Percentiles rank a stretch among this genome's conserved stretches.
Conservation (phyloP, 192 early-diverging fungal genomes). For the Mortierella alpina region DNA sequence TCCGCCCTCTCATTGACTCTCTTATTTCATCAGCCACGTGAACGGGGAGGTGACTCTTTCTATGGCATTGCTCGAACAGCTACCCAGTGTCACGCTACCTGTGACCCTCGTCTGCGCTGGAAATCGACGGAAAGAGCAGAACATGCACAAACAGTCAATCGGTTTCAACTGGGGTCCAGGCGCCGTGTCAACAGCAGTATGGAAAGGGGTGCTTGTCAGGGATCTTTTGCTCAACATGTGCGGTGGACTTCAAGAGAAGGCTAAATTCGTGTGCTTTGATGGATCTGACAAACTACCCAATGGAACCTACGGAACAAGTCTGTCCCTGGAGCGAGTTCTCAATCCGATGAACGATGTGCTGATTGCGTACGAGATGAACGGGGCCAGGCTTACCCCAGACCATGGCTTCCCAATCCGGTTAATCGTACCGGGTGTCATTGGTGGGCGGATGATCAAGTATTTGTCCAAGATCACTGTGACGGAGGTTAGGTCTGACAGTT, state of each 20-base stretch:
- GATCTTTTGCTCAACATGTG: slow-evolving; percentile 59
- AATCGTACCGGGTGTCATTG: slow-evolving; percentile 91
- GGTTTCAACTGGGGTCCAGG: slow-evolving; percentile 76
- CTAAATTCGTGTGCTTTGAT: slow-evolving; percentile 65
- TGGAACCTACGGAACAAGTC: slow-evolving; percentile 80
- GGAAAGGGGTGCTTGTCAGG: slow-evolving; percentile 68
- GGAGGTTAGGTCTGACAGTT: slow-evolving; percentile 67
- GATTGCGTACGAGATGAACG: slow-evolving; percentile 87
- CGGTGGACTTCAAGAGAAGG: slow-evolving; percentile 33
- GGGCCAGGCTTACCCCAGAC: slow-evolving; percentile 74
- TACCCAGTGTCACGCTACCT: slow-evolving; percentile 61
- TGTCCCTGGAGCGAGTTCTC: slow-evolving; percentile 73
- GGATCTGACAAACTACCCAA: slow-evolving; percentile 71
- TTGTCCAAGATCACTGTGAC: slow-evolving; percentile 69
- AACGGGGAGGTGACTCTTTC: slow-evolving; percentile 54
- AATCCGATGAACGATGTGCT: slow-evolving; percentile 77
- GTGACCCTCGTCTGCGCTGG: slow-evolving; percentile 74
- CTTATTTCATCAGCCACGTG: slow-evolving; percentile 55
- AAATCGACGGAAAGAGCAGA: slow-evolving; percentile 77
- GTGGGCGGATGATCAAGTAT: slow-evolving; percentile 92
- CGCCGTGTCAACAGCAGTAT: slow-evolving; percentile 65
- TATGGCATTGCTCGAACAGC: slow-evolving; percentile 61
- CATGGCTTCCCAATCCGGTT: slow-evolving; percentile 90
- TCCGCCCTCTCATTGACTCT: neutral
- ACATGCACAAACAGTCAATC: slow-evolving; percentile 67